Evolutionary conservation across 2,329 filamentous ascomycete species (phyloP).

Genomic region (Cladorrhinum sp.): DNA sequence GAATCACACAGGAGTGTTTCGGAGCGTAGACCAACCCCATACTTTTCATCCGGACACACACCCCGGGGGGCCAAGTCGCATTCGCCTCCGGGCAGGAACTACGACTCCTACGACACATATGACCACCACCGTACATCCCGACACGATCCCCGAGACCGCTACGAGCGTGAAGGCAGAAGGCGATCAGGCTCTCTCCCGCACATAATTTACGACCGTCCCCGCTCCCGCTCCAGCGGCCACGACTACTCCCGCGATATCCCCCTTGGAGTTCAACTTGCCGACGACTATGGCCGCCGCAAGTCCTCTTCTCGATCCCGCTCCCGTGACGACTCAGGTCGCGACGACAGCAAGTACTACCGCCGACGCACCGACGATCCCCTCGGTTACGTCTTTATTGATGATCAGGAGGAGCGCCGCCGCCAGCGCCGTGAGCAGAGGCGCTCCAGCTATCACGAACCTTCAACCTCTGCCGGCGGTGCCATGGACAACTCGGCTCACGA

Average conservation of each 20-base stretch:
- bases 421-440: constrained; percentile 18
- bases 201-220: constrained; percentile 24
- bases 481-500: constrained; percentile 12
- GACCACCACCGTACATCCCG: constrained; percentile 16
- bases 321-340: constrained; percentile 3
- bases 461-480: constrained; percentile 6
- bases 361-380: constrained; percentile 9
- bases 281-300: constrained; percentile 20
- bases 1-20: constrained; percentile 21
- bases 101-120: constrained; percentile 18
- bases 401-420: constrained; percentile 23
- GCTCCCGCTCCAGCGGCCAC: constrained; percentile 19
- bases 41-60: constrained; percentile 17
- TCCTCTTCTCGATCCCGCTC: constrained; percentile 17
- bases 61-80: constrained; percentile 27
- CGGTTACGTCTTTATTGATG: constrained; percentile 23
- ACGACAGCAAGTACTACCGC: constrained; percentile 10
- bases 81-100: constrained; percentile 23
- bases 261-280: constrained; percentile 19
- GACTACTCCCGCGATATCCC: constrained; percentile 20
- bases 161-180: constrained; percentile 5
- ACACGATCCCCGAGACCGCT: constrained; percentile 16
- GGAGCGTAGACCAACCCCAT: constrained; percentile 24
- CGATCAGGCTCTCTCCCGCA: constrained; percentile 24
- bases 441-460: constrained; percentile 15